These are phyloP conservation scores for Monosporascus ibericus DNA, from an alignment of 2,329 filamentous ascomycete species.

Conservation along the genomic window DNA sequence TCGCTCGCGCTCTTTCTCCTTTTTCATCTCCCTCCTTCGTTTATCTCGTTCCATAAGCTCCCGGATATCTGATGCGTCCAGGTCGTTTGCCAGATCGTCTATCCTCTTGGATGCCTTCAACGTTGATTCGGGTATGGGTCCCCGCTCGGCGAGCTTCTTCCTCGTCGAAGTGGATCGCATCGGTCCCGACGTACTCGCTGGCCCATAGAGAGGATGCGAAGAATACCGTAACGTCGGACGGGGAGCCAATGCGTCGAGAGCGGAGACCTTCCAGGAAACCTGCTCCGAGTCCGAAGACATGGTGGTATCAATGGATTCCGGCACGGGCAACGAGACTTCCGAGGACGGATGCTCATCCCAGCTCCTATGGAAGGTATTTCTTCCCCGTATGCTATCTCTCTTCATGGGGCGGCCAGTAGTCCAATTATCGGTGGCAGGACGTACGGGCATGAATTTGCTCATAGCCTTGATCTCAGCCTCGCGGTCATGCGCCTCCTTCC, in stretches of 20 bases:
- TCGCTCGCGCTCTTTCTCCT: slow-evolving; percentile 59
- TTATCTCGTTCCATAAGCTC: slow-evolving; percentile 88
- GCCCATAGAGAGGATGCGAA: slow-evolving; percentile 53
- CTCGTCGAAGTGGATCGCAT: slow-evolving; percentile 44
- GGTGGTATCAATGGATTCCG: slow-evolving; percentile 69
- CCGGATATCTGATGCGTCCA: slow-evolving; percentile 77
- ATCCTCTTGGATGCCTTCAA: slow-evolving; percentile 57
- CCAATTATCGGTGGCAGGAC: slow-evolving; percentile 54
- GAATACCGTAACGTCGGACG: slow-evolving; percentile 76
- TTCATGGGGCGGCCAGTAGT: slow-evolving; percentile 54
- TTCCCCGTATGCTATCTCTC: slow-evolving; percentile 61
- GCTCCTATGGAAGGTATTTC: slow-evolving; percentile 45
- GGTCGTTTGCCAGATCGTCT: slow-evolving; percentile 71
- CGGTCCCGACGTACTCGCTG: slow-evolving; percentile 37
- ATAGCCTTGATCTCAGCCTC: slow-evolving; percentile 87
- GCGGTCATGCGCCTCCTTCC: slow-evolving; percentile 67
- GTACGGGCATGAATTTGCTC: slow-evolving; percentile 62
- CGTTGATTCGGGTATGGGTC: slow-evolving; percentile 55
- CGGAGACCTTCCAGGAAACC: slow-evolving; percentile 72
- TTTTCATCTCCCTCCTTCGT: slow-evolving; percentile 71
- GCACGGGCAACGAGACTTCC: slow-evolving; percentile 67
- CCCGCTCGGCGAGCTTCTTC: slow-evolving; percentile 43
- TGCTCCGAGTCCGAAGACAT: slow-evolving; percentile 71
- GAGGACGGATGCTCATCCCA: slow-evolving; percentile 56
- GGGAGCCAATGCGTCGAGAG: slow-evolving; percentile 75